Evolutionary conservation across 208 protist species (phyloP), one percentile per base, ranked within the genome.

Genomic region (Sergeia podlipaevii): DNA sequence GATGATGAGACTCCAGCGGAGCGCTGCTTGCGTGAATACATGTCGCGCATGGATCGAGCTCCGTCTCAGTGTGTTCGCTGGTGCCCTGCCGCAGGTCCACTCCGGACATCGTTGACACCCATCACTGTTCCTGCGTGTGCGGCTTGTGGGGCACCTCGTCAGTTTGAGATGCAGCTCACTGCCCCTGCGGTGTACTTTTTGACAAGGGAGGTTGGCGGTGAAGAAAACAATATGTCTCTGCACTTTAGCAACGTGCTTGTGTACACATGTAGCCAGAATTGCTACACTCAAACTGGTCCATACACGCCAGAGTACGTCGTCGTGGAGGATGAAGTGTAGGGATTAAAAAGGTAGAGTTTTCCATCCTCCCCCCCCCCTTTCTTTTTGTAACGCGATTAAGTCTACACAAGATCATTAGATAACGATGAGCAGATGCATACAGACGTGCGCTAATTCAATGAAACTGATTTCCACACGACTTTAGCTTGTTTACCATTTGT

Each of bases 51-150:
- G 41, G 70, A 77, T 50, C 58, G 56, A 36, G 61, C 58, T 33
- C 81, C 85, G 4, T 80, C 89, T 32, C 89, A 95, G 67, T 92
- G 84, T 57, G 74, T 95, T 49, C 78, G 89, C 23, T 95, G 89
- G 85, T 84, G 77, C 51, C 79, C 70, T n/a, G 80, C 64, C 20
- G 77, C 77, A 7, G 28, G 60, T 3, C 85, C 83, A n/a, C 52
- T 94, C 21, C 77, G 77, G 11, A 47, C 59, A 15, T 64, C 42
- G 7, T 24, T 67, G 34, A 54, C 20, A 18, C 47, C 65, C 7
- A 49, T 66, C 26, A 32, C 43, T 4, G 54, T 86, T 10, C 84
- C 84, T 10, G 58, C 62, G 26, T 95, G 89, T 42, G 41, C 74
- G 4, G 57, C 42, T 20, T 95, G 89, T 42, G 67, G 68, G 3